These are phyloP conservation scores for Saccharum hybrid DNA, from an alignment of 202 grass and related monocot genomes.

Conservation along the genomic window DNA sequence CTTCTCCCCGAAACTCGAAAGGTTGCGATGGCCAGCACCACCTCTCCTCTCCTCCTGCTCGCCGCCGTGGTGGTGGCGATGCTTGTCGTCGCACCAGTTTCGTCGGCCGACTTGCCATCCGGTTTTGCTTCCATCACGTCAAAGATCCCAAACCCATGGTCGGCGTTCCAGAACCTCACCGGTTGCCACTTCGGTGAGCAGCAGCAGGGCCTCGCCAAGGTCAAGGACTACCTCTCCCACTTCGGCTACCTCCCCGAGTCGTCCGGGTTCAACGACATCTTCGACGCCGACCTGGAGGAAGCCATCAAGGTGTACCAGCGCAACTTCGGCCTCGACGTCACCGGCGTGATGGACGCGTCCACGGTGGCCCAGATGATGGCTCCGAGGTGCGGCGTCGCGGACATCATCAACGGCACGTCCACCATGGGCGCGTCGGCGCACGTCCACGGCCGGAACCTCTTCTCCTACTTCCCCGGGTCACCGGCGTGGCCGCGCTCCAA, in stretches of 20 bases:
- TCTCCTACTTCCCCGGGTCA: slow-evolving; percentile 69
- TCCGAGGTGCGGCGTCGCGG: slow-evolving; percentile 84
- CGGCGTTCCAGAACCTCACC: slow-evolving; percentile 73
- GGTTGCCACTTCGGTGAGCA: slow-evolving; percentile 73
- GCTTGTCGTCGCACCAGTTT: background rate
- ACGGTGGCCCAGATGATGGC: slow-evolving; percentile 71
- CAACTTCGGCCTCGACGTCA: slow-evolving; percentile 67
- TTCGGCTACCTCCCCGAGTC: slow-evolving; percentile 73
- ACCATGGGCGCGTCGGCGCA: slow-evolving; percentile 36
- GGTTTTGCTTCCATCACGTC: slow-evolving; percentile 27
- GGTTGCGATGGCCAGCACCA: slow-evolving; percentile 33
- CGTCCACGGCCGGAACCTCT: slow-evolving; percentile 64
- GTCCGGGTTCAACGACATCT: slow-evolving; percentile 68
- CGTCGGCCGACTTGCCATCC: slow-evolving; percentile 25
- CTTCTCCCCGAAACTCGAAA: background rate
- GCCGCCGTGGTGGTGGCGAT: background rate
- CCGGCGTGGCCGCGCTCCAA: slow-evolving; percentile 66
- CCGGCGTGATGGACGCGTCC: slow-evolving; percentile 58
- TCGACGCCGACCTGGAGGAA: slow-evolving; percentile 59
- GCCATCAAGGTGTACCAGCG: slow-evolving; percentile 76
- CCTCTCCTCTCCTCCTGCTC: slow-evolving; percentile 17
- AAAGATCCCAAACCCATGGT: slow-evolving; percentile 64
- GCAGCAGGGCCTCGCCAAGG: slow-evolving; percentile 52
- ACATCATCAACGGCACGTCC: slow-evolving; percentile 76
- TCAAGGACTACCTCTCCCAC: slow-evolving; percentile 68